phyloP scores from a whole-genome alignment of 257 asterid species.

The Rhazya stricta region DNA sequence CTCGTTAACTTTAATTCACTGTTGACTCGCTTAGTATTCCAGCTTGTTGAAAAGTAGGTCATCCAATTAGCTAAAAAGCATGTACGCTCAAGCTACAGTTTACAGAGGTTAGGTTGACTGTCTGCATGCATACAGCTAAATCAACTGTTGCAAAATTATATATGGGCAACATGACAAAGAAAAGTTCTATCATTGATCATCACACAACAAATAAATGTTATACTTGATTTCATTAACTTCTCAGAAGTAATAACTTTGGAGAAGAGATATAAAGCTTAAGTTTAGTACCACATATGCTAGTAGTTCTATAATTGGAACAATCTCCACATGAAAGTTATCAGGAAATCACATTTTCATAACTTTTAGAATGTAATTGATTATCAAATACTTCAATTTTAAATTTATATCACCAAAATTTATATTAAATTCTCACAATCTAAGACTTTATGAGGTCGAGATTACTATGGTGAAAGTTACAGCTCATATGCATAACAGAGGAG shows the following conservation, averaged over 20 bases:
- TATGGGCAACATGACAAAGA: not conserved
- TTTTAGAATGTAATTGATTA: not conserved
- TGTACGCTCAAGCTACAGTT: not conserved
- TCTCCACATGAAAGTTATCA: not conserved
- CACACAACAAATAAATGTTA: not conserved
- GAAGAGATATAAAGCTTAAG: not conserved
- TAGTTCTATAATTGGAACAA: not conserved
- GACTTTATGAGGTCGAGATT: too few species aligned
- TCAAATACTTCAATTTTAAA: not conserved
- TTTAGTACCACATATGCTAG: not conserved
- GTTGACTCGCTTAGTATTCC: not conserved
- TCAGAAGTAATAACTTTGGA: not conserved
- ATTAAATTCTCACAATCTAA: not conserved
- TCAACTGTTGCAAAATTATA: not conserved
- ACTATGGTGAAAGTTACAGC: not conserved
- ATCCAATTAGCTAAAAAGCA: not conserved
- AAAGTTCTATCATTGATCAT: not conserved
- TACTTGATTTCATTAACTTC: not conserved
- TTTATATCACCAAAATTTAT: not conserved
- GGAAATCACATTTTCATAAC: not conserved
- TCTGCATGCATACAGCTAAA: not conserved
- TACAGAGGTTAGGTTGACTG: not conserved
- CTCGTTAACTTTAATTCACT: not conserved
- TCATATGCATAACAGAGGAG: not conserved
- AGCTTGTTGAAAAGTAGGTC: not conserved